Conservation (phyloP, 1,139 yeast species). For the Pichia cactophila region DNA sequence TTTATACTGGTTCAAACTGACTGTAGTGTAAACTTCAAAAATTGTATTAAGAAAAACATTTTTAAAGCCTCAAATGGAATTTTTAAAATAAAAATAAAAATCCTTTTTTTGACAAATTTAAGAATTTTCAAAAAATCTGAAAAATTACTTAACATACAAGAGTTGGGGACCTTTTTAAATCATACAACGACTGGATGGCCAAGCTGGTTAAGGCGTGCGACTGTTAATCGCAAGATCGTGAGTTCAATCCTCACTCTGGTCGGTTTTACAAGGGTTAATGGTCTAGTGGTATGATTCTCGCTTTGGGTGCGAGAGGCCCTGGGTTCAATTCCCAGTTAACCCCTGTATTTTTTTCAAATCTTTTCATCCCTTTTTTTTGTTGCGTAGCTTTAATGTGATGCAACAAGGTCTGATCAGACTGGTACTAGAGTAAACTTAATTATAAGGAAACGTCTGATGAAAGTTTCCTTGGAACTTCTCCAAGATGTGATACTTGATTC, state of each 20-base stretch:
- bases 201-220: conserved; percentile 12
- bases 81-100: neutral
- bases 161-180: no score
- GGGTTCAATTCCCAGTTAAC: conserved; percentile 29
- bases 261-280: conserved; percentile 10
- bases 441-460: no score
- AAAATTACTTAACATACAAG: neutral
- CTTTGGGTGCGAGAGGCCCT: conserved; percentile 37
- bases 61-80: no score
- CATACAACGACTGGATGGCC: conserved; percentile 7
- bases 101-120: neutral
- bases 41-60: no score
- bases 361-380: no score
- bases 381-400: no score
- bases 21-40: neutral
- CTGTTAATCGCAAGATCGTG: conserved; percentile 13
- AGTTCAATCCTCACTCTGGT: conserved; percentile 12
- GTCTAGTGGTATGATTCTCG: conserved; percentile 44
- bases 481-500: no score
- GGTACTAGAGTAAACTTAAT: no score
- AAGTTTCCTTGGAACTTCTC: no score
- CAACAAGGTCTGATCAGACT: no score
- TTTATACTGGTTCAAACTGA: neutral
- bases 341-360: conserved; percentile 14
- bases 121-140: neutral